These are phyloP conservation scores for Alopecurus myosuroides DNA, from an alignment of 176 grass and related monocot genomes.

Conservation along the genomic window DNA sequence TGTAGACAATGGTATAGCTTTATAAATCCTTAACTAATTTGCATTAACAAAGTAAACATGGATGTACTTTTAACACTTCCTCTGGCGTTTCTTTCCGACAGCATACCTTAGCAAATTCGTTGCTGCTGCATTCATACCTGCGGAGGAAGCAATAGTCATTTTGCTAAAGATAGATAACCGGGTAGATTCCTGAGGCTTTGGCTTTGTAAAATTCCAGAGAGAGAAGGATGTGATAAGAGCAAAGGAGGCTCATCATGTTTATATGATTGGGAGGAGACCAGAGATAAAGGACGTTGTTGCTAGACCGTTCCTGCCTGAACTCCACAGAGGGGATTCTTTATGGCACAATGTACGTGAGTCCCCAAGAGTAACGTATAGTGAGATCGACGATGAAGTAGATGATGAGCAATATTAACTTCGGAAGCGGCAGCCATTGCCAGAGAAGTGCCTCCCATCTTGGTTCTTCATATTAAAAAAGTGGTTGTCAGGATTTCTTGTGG, in stretches of 20 bases:
- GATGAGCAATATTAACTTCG: conserved; percentile 32
- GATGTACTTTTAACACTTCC: conserved; percentile 2
- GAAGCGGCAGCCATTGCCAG: conserved; percentile 35
- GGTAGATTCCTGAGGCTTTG: conserved; percentile 54
- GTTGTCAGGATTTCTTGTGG: conserved; percentile 53
- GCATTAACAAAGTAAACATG: background rate
- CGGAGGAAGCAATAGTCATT: conserved; percentile 62
- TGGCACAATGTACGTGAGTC: conserved; percentile 10
- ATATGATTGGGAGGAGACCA: conserved; percentile 56
- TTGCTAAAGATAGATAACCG: conserved; percentile 22
- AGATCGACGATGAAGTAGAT: conserved; percentile 27
- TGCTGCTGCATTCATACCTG: conserved; percentile 46
- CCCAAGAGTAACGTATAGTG: conserved; percentile 8
- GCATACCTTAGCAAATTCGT: conserved; percentile 50
- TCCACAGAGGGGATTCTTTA: conserved; percentile 12
- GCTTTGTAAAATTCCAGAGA: conserved; percentile 56
- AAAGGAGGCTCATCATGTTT: conserved; percentile 60
- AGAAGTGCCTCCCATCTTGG: conserved; percentile 61
- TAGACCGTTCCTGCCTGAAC: conserved; percentile 40
- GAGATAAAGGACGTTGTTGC: conserved; percentile 61
- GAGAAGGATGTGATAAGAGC: conserved; percentile 41
- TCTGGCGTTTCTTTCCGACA: conserved; percentile 9
- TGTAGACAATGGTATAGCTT: conserved; percentile 41
- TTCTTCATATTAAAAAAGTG: conserved; percentile 58
- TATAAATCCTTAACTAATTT: conserved; percentile 1